Evolutionary conservation across 768 basidiomycete genomes (phyloP).

Genomic region (Hygrocybe punicea): DNA sequence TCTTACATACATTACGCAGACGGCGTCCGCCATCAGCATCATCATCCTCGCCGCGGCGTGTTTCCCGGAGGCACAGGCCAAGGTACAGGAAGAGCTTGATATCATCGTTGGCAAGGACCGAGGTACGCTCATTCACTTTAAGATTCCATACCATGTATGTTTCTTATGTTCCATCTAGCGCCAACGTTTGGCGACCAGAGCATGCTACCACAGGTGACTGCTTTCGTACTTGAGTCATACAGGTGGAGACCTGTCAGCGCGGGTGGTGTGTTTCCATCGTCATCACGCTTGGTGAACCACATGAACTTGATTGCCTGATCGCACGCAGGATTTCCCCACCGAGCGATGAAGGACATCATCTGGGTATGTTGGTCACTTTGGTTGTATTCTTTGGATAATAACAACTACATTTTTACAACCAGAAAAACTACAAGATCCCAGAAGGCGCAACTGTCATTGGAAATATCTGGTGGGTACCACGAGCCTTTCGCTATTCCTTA

Average conservation of each 20-base stretch:
- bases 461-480: slow-evolving; percentile 51
- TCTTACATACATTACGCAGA: slow-evolving; percentile 22
- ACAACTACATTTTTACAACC: background rate
- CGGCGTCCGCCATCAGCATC: slow-evolving; percentile 55
- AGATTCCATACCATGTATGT: background rate
- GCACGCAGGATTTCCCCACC: slow-evolving; percentile 53
- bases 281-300: background rate
- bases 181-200: slow-evolving; percentile 42
- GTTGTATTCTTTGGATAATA: background rate
- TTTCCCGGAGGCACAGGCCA: slow-evolving; percentile 49
- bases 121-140: slow-evolving; percentile 23
- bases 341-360: slow-evolving; percentile 59
- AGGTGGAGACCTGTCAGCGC: slow-evolving; percentile 52
- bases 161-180: no score
- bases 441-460: slow-evolving; percentile 56
- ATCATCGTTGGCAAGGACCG: slow-evolving; percentile 46
- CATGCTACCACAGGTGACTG: slow-evolving; percentile 44
- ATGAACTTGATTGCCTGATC: background rate
- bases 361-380: slow-evolving; percentile 43
- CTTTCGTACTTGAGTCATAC: slow-evolving; percentile 49
- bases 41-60: slow-evolving; percentile 56
- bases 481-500: background rate
- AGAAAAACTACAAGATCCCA: slow-evolving; percentile 52
- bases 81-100: slow-evolving; percentile 56
- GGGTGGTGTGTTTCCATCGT: slow-evolving; percentile 35